A percentile compares a stretch with the other conserved stretches of the same genome.
phyloP scores from a whole-genome alignment of 495 filamentous ascomycete genomes.

The Rhypophila decipiens region DNA sequence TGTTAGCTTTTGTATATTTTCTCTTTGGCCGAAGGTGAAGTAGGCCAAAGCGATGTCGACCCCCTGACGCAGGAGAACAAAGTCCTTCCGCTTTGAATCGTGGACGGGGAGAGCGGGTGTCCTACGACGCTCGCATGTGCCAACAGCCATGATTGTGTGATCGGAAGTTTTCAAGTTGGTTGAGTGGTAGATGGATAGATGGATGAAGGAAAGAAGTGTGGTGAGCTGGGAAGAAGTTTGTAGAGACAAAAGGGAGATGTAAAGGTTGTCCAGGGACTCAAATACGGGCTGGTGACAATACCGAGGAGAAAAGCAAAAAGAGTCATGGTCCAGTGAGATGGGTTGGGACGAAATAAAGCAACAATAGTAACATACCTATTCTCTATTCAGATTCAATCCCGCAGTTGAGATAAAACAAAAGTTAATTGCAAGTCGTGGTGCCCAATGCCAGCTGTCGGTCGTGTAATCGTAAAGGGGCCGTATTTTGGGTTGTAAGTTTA shows the following conservation, averaged over 20 bases:
- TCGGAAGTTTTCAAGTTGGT: background rate
- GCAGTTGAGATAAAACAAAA: too few relatives aligned
- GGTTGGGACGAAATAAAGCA: too few relatives aligned
- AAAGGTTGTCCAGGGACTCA: too few relatives aligned
- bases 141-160: background rate
- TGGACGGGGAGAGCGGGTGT: background rate
- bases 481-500: too few relatives aligned
- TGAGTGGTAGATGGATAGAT: background rate
- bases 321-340: too few relatives aligned
- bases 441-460: conserved; percentile 22
- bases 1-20: conserved; percentile 11
- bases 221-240: background rate
- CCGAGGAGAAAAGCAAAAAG: too few relatives aligned
- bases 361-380: too few relatives aligned
- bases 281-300: too few relatives aligned
- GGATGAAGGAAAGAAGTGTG: background rate
- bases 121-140: background rate
- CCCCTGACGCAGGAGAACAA: conserved; percentile 12
- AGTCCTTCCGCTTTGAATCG: conserved; percentile 3
- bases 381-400: too few relatives aligned
- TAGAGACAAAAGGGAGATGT: too few relatives aligned
- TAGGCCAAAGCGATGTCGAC: conserved; percentile 21
- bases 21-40: conserved; percentile 17
- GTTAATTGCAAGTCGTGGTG: too few relatives aligned
- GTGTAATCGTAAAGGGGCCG: background rate